Percentiles rank a stretch among this genome's conserved stretches.
phyloP scores from a whole-genome alignment of 768 basidiomycete genomes.

The Russula virescens region DNA sequence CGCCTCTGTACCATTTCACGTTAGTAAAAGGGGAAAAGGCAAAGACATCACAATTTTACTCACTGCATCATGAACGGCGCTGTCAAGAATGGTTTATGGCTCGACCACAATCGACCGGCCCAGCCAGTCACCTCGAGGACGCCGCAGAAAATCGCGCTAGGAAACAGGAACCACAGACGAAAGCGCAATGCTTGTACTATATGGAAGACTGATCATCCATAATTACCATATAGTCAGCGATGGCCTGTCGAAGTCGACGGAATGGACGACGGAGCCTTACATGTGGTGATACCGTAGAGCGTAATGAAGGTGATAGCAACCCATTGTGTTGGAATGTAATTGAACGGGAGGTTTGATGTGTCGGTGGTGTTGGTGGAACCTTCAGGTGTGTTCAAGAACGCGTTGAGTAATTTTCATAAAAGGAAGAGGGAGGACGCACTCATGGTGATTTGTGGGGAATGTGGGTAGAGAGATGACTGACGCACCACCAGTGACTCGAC shows the following conservation, averaged over 20 bases:
- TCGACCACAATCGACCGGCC: conserved; percentile 20
- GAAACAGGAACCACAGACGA: conserved; percentile 28
- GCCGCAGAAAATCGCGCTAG: conserved; percentile 18
- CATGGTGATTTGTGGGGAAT: not conserved
- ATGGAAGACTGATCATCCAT: conserved; percentile 4
- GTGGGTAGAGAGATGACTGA: no score
- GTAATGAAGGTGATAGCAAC: conserved; percentile 34
- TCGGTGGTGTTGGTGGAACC: conserved; percentile 9
- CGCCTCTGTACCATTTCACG: not conserved
- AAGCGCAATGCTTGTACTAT: conserved; percentile 25
- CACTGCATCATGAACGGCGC: conserved; percentile 21
- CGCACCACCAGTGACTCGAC: no score
- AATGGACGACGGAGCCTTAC: conserved; percentile 22
- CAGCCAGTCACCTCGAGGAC: conserved; percentile 18
- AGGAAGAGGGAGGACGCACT: not conserved
- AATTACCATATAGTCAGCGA: not conserved
- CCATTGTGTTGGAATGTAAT: conserved; percentile 36
- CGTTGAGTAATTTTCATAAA: not conserved
- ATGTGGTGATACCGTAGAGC: conserved; percentile 31
- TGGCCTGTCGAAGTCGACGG: not conserved
- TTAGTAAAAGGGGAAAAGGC: not conserved
- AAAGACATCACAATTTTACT: not conserved
- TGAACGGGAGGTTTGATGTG: conserved; percentile 23
- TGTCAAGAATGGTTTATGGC: conserved; percentile 2
- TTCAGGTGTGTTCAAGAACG: not conserved